Evolutionary conservation across 139 green algal species (phyloP).

Genomic region (Chlorella sp.): DNA sequence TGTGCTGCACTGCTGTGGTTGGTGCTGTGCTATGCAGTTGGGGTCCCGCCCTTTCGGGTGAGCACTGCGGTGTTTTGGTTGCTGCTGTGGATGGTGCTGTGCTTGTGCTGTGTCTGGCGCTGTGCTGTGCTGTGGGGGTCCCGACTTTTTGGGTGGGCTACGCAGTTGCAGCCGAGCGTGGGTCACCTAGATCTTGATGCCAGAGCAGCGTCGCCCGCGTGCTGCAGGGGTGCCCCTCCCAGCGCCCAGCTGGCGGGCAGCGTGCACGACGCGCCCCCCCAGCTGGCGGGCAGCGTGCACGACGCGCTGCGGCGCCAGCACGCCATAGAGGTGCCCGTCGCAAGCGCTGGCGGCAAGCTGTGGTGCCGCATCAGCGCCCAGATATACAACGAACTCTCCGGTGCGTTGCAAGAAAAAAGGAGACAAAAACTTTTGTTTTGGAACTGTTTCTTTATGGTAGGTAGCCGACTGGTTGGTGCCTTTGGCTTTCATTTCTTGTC

Average conservation of each 20-base stretch:
- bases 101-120: too few relatives aligned
- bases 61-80: too few relatives aligned
- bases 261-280: not conserved
- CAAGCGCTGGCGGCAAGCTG: not conserved
- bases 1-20: too few relatives aligned
- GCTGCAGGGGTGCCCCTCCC: not conserved
- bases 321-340: constrained; percentile 21
- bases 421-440: not conserved
- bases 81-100: too few relatives aligned
- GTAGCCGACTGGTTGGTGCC: not conserved
- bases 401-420: not conserved
- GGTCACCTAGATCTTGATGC: not conserved
- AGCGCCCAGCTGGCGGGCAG: not conserved
- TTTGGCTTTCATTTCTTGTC: too few relatives aligned
- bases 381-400: constrained; percentile 21
- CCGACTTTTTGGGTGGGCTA: too few relatives aligned
- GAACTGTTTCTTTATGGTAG: not conserved
- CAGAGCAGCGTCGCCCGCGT: not conserved
- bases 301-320: not conserved
- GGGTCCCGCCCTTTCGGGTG: too few relatives aligned
- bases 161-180: not conserved
- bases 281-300: not conserved
- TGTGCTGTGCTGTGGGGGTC: too few relatives aligned
- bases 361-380: constrained; percentile 27
- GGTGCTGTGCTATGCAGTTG: too few relatives aligned